Evolutionary conservation across 441 rosid species (phyloP).

Genomic region (Cnidoscolus chayamansa): DNA sequence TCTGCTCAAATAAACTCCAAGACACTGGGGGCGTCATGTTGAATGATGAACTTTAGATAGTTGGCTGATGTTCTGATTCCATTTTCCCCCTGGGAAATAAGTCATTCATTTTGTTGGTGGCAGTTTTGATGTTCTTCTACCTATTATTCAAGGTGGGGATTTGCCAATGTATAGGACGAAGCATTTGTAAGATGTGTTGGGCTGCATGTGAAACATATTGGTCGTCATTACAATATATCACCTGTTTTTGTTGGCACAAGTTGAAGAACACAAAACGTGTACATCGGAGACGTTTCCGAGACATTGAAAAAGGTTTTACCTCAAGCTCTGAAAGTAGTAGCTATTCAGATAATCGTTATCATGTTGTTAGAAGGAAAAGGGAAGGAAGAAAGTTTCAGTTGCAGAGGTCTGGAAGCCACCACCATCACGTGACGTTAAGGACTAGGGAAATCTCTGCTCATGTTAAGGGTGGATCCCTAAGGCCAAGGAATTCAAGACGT

Average conservation of each 20-base stretch:
- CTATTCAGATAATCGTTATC: constrained; percentile 18
- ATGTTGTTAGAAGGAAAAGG: constrained; percentile 35
- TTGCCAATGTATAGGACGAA: constrained; percentile 61
- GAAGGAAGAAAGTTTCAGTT: constrained; percentile 18
- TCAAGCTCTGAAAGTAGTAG: constrained; percentile 29
- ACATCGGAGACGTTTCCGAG: constrained; percentile 31
- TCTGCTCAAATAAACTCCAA: too few relatives aligned
- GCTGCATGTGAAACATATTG: constrained; percentile 59
- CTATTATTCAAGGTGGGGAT: constrained; percentile 68
- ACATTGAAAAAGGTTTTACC: constrained; percentile 39
- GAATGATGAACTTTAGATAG: too few relatives aligned
- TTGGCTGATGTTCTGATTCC: too few relatives aligned
- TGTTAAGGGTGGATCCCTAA: constrained; percentile 38
- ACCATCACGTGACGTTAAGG: constrained; percentile 26
- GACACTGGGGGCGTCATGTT: too few relatives aligned
- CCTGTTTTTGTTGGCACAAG: constrained; percentile 57
- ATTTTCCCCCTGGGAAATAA: neutral
- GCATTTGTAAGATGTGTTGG: constrained; percentile 72
- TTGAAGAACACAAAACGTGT: constrained; percentile 50
- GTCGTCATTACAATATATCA: constrained; percentile 39
- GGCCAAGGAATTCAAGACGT: constrained; percentile 35
- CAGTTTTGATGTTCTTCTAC: constrained; percentile 69
- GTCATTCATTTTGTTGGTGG: neutral
- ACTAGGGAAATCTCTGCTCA: constrained; percentile 37
- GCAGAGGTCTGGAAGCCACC: neutral